phyloP scores from a whole-genome alignment of 225 moss, liverwort and hornwort genomes.

The Pseudisothecium myosuroides region DNA sequence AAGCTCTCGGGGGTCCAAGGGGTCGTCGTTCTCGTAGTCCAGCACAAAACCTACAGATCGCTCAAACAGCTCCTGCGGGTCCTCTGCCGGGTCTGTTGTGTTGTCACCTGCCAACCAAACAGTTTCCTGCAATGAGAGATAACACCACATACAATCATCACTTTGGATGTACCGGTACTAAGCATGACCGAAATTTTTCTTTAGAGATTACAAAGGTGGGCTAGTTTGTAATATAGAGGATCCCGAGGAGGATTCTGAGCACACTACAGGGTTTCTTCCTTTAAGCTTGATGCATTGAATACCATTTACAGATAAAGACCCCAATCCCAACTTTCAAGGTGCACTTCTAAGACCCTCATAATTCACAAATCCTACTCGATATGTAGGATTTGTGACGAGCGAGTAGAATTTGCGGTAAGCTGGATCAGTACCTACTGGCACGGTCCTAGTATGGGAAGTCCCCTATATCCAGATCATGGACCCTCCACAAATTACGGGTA shows the following conservation, averaged over 20 bases:
- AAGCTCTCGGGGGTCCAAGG: conserved; percentile 82
- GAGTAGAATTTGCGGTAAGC: neutral
- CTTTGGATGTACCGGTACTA: neutral
- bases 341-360: neutral
- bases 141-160: conserved; percentile 25
- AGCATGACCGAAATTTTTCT: neutral
- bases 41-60: conserved; percentile 79
- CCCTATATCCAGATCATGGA: too few species aligned
- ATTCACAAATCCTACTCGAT: neutral
- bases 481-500: too few species aligned
- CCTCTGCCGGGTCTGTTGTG: conserved; percentile 37
- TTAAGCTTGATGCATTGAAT: neutral
- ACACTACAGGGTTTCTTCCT: neutral
- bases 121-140: conserved; percentile 90
- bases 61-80: conserved; percentile 57
- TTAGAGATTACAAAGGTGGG: neutral
- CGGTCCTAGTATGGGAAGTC: too few species aligned
- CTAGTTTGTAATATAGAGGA: neutral
- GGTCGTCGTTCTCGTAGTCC: conserved; percentile 75
- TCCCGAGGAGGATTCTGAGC: neutral
- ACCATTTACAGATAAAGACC: neutral
- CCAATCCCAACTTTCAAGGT: neutral
- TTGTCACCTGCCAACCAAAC: conserved; percentile 94
- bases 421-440: too few species aligned
- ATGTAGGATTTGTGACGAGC: neutral